Conservation (phyloP, 2,329 filamentous ascomycete genomes). For the Bipolaris oryzae region DNA sequence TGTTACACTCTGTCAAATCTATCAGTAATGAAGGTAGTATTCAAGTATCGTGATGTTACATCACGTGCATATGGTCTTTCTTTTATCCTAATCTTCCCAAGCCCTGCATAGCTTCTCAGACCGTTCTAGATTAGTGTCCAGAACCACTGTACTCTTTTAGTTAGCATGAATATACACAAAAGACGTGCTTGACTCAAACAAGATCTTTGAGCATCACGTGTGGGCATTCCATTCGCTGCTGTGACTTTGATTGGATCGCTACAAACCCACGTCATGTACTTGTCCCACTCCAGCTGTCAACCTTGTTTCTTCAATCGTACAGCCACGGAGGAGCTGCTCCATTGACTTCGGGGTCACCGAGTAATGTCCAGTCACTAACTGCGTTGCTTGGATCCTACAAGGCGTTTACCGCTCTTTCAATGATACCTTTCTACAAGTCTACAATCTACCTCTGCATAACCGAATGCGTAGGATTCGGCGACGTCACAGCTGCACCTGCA, state of each 20-base stretch:
- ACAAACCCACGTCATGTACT: not conserved
- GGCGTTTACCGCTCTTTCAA: conserved; percentile 10
- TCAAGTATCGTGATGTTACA: too few relatives aligned
- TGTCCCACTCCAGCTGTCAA: not conserved
- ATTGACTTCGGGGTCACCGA: not conserved
- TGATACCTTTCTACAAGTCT: not conserved
- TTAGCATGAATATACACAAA: not conserved
- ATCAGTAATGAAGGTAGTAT: too few relatives aligned
- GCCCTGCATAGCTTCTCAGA: not conserved
- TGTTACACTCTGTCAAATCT: too few relatives aligned
- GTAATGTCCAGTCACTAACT: not conserved
- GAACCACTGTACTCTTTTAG: not conserved
- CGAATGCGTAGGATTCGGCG: not conserved
- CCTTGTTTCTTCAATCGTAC: not conserved
- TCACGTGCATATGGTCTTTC: too few relatives aligned
- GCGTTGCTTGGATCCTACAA: not conserved
- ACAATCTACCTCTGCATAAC: not conserved
- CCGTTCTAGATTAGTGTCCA: too few relatives aligned
- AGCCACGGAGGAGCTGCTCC: not conserved
- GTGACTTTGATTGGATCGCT: not conserved
- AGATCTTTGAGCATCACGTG: not conserved
- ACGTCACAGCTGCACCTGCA: not conserved
- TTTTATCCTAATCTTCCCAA: not conserved
- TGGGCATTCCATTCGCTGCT: not conserved
- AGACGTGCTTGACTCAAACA: not conserved